Evolutionary conservation across 805 yeast genomes (phyloP), one percentile per base, ranked within the genome.

Genomic region (Candida sithepensis): DNA sequence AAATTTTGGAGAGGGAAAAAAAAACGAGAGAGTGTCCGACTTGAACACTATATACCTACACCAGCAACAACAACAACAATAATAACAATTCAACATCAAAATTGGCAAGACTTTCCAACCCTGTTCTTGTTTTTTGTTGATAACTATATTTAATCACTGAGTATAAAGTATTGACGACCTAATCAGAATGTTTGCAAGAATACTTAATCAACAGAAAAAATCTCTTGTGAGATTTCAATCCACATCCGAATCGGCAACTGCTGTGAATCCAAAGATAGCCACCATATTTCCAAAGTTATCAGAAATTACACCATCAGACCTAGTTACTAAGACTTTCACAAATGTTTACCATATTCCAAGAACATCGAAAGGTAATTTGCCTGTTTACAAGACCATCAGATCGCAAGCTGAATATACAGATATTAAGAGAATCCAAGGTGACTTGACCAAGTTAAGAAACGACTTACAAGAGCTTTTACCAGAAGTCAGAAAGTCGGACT

Each of bases 321-420:
- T 65, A n/a, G 50, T 52, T 21, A 54, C 55, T 7, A 52, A 70
- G 66, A 33, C 73, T 63, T 49, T 74, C 70, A 42, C 50, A 46
- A 61, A 68, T 6, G 65, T 67, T 41, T 79, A 79, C 56, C 61
- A 56, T 57, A 60, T 79, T 28, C 53, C 66, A 20, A 81, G 85
- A 63, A 74, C 88, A 7, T 66, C 75, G 14, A 72, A 69, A 41
- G 89, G 92, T 4, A 81, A 85, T 61, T 72, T 90, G 61, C 96
- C 96, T n/a, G 86, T 89, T 1, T 89, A 89, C 68, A 72, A 77
- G 45, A 88, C 85, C 52, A 65, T 73, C 52, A 87, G 82, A 61
- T 78, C 80, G 50, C 82, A 81, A 50, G 71, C 72, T 13, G 68
- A 74, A n/a, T 77, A 78, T 57, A 89, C 97, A 0, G 90, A 88